Conservation (phyloP, 208 protist species). For the Tritrichomonas musculus region DNA sequence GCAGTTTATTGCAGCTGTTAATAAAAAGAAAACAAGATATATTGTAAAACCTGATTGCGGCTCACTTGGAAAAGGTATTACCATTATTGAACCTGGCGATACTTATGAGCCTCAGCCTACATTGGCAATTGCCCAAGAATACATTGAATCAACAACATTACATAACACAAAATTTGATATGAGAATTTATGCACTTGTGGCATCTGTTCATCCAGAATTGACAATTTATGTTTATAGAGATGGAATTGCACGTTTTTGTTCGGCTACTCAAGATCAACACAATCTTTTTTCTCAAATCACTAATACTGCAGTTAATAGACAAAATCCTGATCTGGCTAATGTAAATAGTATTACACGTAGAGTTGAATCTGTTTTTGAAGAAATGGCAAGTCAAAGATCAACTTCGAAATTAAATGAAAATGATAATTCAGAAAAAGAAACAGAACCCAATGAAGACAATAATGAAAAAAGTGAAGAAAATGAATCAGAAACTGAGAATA, state of each 20-base stretch:
- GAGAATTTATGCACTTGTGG: background rate
- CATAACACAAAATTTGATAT: constrained; percentile 12
- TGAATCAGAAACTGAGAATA: too few species aligned
- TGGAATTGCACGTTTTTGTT: background rate
- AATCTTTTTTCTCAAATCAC: background rate
- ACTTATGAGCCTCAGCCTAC: background rate
- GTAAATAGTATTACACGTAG: background rate
- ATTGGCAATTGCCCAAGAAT: background rate
- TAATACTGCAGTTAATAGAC: constrained; percentile 11
- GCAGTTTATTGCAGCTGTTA: background rate
- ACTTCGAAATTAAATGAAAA: too few species aligned
- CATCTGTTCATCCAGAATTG: background rate
- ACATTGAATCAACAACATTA: background rate
- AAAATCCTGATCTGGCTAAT: background rate
- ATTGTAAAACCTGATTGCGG: background rate
- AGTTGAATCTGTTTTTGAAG: background rate
- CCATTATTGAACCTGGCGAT: background rate
- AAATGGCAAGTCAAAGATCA: background rate
- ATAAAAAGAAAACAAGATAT: background rate
- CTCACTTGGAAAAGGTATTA: background rate
- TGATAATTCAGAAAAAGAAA: too few species aligned
- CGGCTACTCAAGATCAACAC: background rate
- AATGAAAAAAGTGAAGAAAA: too few species aligned
- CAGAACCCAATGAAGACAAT: too few species aligned
- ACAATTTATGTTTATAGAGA: background rate